A percentile compares a stretch with the other conserved stretches of the same genome.
These are phyloP conservation scores for Forsythia suspensa DNA, from an alignment of 257 asterid species.

Conservation along the genomic window DNA sequence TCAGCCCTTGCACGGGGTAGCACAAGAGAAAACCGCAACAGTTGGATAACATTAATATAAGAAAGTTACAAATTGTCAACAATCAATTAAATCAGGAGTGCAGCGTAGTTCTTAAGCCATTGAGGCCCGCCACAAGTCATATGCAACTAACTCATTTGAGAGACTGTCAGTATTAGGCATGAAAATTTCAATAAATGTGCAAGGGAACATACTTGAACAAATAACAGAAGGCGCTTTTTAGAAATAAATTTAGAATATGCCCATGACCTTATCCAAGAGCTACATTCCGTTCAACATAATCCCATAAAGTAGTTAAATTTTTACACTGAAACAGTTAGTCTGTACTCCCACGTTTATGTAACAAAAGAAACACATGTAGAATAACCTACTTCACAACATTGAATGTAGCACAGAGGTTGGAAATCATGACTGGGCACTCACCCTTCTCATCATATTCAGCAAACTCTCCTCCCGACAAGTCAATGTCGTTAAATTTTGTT, in stretches of 20 bases:
- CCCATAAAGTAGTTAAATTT: neutral
- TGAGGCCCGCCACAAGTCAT: too few relatives aligned
- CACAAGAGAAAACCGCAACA: neutral
- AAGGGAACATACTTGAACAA: neutral
- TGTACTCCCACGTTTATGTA: conserved; percentile 8
- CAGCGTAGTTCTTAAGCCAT: neutral
- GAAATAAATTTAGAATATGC: neutral
- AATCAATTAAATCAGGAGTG: neutral
- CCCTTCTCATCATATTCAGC: conserved; percentile 94
- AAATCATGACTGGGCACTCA: conserved; percentile 84
- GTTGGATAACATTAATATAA: too few relatives aligned
- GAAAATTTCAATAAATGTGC: neutral
- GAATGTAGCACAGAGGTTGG: conserved; percentile 67
- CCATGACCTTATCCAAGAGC: neutral
- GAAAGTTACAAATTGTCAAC: neutral
- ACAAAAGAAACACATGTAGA: neutral
- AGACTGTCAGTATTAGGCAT: neutral
- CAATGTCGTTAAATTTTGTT: conserved; percentile 62
- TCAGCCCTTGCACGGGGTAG: neutral
- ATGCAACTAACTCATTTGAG: neutral
- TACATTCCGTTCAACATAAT: neutral
- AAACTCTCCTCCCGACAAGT: conserved; percentile 74
- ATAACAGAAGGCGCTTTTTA: neutral
- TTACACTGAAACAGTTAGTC: conserved; percentile 2
- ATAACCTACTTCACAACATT: conserved; percentile 49